Base-by-base conservation (phyloP, 805 yeast species). In the Schwanniomyces occidentalis region DNA sequence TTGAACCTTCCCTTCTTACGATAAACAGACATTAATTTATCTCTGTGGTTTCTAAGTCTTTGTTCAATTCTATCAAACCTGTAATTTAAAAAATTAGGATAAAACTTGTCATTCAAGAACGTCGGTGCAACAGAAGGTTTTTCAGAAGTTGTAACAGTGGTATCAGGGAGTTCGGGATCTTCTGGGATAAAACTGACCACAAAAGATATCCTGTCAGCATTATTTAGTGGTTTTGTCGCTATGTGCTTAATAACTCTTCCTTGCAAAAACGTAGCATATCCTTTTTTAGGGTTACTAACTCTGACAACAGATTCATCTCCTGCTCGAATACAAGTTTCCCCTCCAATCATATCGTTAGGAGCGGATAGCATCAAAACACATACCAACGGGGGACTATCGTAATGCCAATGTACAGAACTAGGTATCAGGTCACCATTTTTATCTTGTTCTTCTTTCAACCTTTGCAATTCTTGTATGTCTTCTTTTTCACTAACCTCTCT, bases 241-340 rank as follows among this genome's bases (percentile, higher is more conserved):
- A 73, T 56, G 41, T 73, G 77, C 42, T 59, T 65, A 16, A 73
- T 49, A 21, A 69, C 56, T 35, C 73, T 57, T 6, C 76, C 77
- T 48, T 72, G 76, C 28, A 72, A 53, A n/a, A 72, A 52, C 14
- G 71, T 61, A n/a, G 75, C 76, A 47, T 66, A 65, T n/a, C 78
- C 79, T 42, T 56, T 58, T 19, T 64, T 63, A 23, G 78, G 78
- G 7, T 73, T 74, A 1, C 57, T 24, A 16, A 35, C 29, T 17
- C 27, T 21, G 4, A 35, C 22, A 15, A 35, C 22, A 10, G 24
- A 18, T 33, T 41, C 38, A 45, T 40, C 16, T 46, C 43, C 32
- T 38, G 32, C 35, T 52, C 46, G 32, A 49, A 43, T 5, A 47
- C 30, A 24, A 3, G 44, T 37, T 21, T 40, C 32, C 12, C 44